Evolutionary conservation across 2,329 filamentous ascomycete species (phyloP), one percentile per base, ranked within the genome.

Genomic region (Escovopsis weberi): DNA sequence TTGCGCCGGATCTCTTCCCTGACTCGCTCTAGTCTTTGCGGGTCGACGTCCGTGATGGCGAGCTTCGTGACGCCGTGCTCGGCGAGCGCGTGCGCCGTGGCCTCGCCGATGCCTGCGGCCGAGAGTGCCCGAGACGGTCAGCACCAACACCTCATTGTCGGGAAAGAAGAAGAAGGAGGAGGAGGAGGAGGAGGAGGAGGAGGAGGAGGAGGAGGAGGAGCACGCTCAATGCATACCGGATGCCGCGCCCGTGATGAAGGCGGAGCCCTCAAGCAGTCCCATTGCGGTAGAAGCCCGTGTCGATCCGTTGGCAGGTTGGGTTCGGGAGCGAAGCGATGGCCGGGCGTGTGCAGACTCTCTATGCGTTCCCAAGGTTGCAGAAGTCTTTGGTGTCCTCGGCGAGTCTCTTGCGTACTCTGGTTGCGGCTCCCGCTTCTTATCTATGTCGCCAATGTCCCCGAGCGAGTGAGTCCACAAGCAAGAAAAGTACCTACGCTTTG

Each of bases 181-280:
- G 28, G 6, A 30, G 28, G 6, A 30, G 28, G 6, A 30, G 28
- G 6, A 30, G 28, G 6, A 30, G 28, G 6, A 30, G 11, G 6
- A 30, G 28, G 6, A 11, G 28, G 6, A 30, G 28, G 6, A 30
- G 11, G 6, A 30, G 28, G 28, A 28, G 28, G 28, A 30, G 15
- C 15, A 11, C 9, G 12, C 18, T 9, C 9, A 12, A 39, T 43
- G 45, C 55, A 46, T 54, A 65, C 66, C 66, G 38, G 66, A 68
- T 18, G 61, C 65, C 33, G 66, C 66, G 28, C 66, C 68, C 4
- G 67, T 69, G 41, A 72, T 62, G 48, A 69, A 69, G 18, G 67
- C 67, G 33, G 66, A 62, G 38, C 67, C 67, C 45, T 58, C 60
- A 28, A 70, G 55, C 28, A 67, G 54, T 10, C 34, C 42, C 42